A percentile compares a stretch with the other conserved stretches of the same genome.
These are phyloP conservation scores for Sambucus nigra DNA, from an alignment of 129 eudicot genomes.

Conservation along the genomic window DNA sequence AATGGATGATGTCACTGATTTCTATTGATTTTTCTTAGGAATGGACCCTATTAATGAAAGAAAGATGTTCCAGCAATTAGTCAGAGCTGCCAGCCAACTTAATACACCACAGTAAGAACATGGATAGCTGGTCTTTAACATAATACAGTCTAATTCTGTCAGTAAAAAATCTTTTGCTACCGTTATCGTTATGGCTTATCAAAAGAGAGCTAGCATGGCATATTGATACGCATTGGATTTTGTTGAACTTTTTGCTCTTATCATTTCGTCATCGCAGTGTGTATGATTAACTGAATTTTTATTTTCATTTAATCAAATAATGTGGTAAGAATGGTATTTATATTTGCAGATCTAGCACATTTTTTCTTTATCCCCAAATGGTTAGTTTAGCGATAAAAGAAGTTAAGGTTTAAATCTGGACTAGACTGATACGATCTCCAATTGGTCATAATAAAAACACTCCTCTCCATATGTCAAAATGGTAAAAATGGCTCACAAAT, in stretches of 20 bases:
- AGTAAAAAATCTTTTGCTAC: background rate
- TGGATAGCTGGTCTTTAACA: background rate
- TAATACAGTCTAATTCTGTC: background rate
- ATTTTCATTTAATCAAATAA: no score
- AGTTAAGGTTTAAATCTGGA: no score
- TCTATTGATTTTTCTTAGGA: slow-evolving; percentile 32
- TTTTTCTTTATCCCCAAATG: no score
- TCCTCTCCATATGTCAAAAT: background rate
- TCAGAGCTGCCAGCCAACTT: slow-evolving; percentile 87
- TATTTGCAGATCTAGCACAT: no score
- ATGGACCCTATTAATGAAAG: slow-evolving; percentile 98
- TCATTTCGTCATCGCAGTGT: no score
- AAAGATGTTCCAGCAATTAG: slow-evolving; percentile 96
- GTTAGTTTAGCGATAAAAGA: no score
- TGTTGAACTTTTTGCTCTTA: no score
- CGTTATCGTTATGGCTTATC: background rate
- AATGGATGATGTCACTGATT: background rate
- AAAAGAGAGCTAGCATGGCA: background rate
- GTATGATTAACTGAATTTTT: no score
- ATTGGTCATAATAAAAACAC: no score
- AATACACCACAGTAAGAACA: slow-evolving; percentile 90
- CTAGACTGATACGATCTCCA: no score
- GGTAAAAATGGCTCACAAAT: slow-evolving; percentile 2
- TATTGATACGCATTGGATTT: no score
- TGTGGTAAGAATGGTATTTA: no score